Percentiles rank a stretch among this genome's conserved stretches.
These are phyloP conservation scores for Globisporangium uncinulatum DNA, from an alignment of 352 stramenopile genomes.

Conservation along the genomic window DNA sequence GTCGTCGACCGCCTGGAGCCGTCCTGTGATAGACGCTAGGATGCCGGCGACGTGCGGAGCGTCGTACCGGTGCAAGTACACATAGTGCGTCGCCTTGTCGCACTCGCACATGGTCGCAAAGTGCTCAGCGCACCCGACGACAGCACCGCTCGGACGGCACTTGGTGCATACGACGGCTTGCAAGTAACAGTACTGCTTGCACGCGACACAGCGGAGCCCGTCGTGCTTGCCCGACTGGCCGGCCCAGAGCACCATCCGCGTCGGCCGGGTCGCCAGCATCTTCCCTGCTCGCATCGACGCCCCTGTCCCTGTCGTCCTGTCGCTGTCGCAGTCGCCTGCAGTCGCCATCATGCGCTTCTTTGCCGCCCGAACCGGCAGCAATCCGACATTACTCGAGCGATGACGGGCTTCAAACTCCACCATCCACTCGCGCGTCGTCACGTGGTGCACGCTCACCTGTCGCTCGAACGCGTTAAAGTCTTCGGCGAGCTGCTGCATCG, in stretches of 20 bases:
- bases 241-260: slow-evolving; percentile 78
- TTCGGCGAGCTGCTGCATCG: slow-evolving; percentile 50
- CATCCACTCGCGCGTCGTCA: slow-evolving; percentile 50
- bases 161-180: slow-evolving; percentile 76
- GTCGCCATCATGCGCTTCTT: slow-evolving; percentile 17
- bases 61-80: slow-evolving; percentile 59
- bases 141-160: slow-evolving; percentile 43
- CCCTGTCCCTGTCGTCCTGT: slow-evolving; percentile 1
- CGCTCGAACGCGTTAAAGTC: slow-evolving; percentile 52
- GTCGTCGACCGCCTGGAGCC: slow-evolving; percentile 28
- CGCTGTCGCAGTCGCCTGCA: slow-evolving; percentile 15
- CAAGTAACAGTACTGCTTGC: slow-evolving; percentile 85
- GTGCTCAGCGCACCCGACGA: slow-evolving; percentile 72
- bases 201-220: slow-evolving; percentile 62
- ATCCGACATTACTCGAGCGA: slow-evolving; percentile 2
- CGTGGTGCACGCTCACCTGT: slow-evolving; percentile 20
- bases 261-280: slow-evolving; percentile 26
- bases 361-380: slow-evolving; percentile 3
- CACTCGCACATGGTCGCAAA: slow-evolving; percentile 80
- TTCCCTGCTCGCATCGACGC: not conserved
- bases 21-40: slow-evolving; percentile 23
- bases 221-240: slow-evolving; percentile 72
- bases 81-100: slow-evolving; percentile 37
- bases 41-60: slow-evolving; percentile 29
- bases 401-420: slow-evolving; percentile 36